Conservation (phyloP, 306 rosid species). For the Dryas alaskensis region DNA sequence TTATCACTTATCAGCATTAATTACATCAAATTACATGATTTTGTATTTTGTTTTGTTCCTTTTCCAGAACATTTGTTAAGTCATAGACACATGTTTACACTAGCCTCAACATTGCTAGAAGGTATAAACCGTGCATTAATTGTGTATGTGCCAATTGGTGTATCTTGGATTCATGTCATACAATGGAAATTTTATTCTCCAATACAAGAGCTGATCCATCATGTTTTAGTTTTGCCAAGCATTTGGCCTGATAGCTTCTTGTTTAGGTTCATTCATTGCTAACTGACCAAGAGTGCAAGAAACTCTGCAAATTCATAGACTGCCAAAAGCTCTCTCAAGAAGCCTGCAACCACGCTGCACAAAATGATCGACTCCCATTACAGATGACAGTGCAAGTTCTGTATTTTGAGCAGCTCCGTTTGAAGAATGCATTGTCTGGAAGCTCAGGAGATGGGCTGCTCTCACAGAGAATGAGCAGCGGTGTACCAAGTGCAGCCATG, state of each 20-base stretch:
- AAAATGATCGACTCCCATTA: constrained; percentile 72
- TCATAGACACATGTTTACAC: neutral
- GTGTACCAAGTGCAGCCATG: constrained; percentile 83
- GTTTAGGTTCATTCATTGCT: constrained; percentile 65
- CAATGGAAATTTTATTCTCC: too few species aligned
- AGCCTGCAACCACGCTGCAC: constrained; percentile 89
- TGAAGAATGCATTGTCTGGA: constrained; percentile 65
- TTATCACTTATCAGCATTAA: constrained; percentile 4
- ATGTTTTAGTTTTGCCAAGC: too few species aligned
- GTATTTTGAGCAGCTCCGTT: constrained; percentile 78
- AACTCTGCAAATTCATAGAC: constrained; percentile 73
- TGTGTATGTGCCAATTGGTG: too few species aligned
- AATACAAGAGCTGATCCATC: too few species aligned
- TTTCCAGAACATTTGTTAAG: neutral
- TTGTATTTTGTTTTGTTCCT: neutral
- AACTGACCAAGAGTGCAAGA: constrained; percentile 70
- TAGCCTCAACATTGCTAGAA: too few species aligned
- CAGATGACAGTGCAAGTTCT: constrained; percentile 77
- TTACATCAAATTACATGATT: neutral
- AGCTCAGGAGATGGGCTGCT: constrained; percentile 56
- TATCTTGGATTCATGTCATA: too few species aligned
- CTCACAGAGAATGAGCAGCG: constrained; percentile 74
- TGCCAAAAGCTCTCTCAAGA: constrained; percentile 88
- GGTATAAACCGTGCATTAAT: too few species aligned
- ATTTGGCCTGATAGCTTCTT: neutral